Evolutionary conservation across 2,329 filamentous ascomycete species (phyloP), one percentile per base, ranked within the genome.

Genomic region (Botrytis tulipae): DNA sequence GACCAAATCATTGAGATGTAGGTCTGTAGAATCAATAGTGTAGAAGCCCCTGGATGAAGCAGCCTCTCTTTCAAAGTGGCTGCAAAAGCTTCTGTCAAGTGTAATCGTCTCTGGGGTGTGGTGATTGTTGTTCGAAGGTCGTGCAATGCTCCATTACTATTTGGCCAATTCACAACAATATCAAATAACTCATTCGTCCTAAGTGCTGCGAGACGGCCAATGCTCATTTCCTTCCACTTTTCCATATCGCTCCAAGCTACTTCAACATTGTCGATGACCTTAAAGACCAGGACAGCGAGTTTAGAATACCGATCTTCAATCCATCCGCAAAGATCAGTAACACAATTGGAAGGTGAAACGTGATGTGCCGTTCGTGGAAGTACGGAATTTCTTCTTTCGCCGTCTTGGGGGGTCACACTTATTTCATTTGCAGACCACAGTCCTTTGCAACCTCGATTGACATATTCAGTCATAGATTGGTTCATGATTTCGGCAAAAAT

Each of bases 1-100:
- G 91, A 90, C 74, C 90, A 89, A 75, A 95, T 95, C 83, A 95
- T 91, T 76, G 89, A 90, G 74, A 95, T 93, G 81, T 95, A 95
- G 4, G 92, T 90, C 77, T 91, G 90, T 68, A 95, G 81, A 48
- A 95, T 93, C 75, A 93, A 89, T 4, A 92, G 86, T 1, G 93
- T 95, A 29, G 92, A 94, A 59, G 91, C 87, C 4, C 92, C 93
- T 1, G 93, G 90, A 78, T 95, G 92, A 18, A 96, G 84, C 12
- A 97, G 83, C 22, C 91, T 88, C 70, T 84, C 86, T 73, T 90
- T 88, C 29, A 95, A 82, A 18, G 91, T 87, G 14, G 86, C 84
- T 1, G 90, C 89, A 81, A 95, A 95, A 54, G 86, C 87, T 60
- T 89, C 87, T 2, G 92, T 94, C 16, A 96, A 85, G 76, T 92